Conservation (phyloP, 1,139 yeast genomes). For the Yamadazyma atlantica region DNA sequence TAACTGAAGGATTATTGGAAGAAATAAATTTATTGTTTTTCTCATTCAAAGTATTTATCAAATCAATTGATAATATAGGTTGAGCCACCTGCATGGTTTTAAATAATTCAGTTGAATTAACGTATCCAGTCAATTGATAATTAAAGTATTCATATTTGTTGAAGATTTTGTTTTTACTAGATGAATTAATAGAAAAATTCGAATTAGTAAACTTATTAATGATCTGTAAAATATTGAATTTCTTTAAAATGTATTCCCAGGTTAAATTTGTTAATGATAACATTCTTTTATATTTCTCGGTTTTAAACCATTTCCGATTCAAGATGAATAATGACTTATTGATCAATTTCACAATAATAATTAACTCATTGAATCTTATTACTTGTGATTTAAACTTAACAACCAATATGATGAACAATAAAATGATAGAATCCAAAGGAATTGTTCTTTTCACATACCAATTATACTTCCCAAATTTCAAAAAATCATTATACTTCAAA, state of each 20-base stretch:
- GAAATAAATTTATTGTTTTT: slow-evolving; percentile 10
- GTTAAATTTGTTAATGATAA: slow-evolving; percentile 41
- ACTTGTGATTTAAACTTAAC: slow-evolving; percentile 52
- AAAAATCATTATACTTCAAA: slow-evolving; percentile 46
- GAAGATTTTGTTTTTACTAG: slow-evolving; percentile 14
- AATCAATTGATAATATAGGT: slow-evolving; percentile 23
- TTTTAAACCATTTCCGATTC: slow-evolving; percentile 47
- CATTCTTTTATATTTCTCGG: slow-evolving; percentile 49
- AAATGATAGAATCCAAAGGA: slow-evolving; percentile 59
- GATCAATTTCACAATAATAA: slow-evolving; percentile 38
- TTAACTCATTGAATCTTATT: slow-evolving; percentile 33
- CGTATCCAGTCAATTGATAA: slow-evolving; percentile 40
- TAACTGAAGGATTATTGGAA: neutral
- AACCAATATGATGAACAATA: slow-evolving; percentile 51
- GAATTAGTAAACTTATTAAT: slow-evolving; percentile 29
- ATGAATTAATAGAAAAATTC: slow-evolving; percentile 15
- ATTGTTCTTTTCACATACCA: slow-evolving; percentile 62
- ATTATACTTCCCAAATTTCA: slow-evolving; percentile 51
- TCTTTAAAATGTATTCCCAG: slow-evolving; percentile 45
- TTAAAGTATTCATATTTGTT: slow-evolving; percentile 36
- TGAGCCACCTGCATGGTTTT: slow-evolving; percentile 47
- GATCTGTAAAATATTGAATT: slow-evolving; percentile 31
- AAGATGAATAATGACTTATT: slow-evolving; percentile 45
- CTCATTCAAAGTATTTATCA: slow-evolving; percentile 12
- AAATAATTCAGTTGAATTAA: slow-evolving; percentile 42